phyloP scores from a whole-genome alignment of 495 filamentous ascomycete genomes.

The Aspergillus wentii region DNA sequence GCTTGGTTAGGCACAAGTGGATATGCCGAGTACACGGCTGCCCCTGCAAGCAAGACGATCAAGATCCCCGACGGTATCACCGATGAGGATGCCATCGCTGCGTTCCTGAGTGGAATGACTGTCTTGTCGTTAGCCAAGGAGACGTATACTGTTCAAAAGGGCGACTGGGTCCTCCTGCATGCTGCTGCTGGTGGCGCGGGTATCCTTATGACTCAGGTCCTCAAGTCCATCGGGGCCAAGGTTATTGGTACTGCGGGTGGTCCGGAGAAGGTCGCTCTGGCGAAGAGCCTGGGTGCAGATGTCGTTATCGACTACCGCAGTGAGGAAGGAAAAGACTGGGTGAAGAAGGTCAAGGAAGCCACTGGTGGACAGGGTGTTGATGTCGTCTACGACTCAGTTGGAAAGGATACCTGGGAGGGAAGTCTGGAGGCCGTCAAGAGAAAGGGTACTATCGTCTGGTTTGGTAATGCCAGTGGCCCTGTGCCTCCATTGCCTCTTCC shows the following conservation, averaged over 20 bases:
- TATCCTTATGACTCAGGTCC: conserved; percentile 68
- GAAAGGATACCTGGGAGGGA: conserved; percentile 80
- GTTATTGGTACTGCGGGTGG: conserved; percentile 82
- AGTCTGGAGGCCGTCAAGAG: conserved; percentile 71
- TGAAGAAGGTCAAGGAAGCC: conserved; percentile 60
- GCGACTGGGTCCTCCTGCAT: conserved; percentile 83
- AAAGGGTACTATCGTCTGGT: conserved; percentile 81
- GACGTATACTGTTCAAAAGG: conserved; percentile 64
- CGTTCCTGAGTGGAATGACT: conserved; percentile 79
- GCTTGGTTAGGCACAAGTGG: conserved; percentile 55
- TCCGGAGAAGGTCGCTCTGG: conserved; percentile 65
- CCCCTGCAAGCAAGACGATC: conserved; percentile 49
- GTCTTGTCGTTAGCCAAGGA: conserved; percentile 80
- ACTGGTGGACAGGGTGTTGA: conserved; percentile 66
- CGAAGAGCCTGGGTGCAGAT: conserved; percentile 63
- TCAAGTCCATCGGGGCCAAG: conserved; percentile 67
- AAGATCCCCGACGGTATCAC: conserved; percentile 61
- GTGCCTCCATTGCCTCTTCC: conserved; percentile 70
- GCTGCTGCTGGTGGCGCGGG: conserved; percentile 91
- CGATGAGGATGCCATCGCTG: conserved; percentile 60
- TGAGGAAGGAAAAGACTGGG: conserved; percentile 62
- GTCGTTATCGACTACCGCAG: conserved; percentile 67
- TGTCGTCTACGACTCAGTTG: conserved; percentile 87
- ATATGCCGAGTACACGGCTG: conserved; percentile 77
- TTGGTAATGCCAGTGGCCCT: conserved; percentile 84